Evolutionary conservation across 148 eudicot species (phyloP).

Genomic region (Oxyria digyna): DNA sequence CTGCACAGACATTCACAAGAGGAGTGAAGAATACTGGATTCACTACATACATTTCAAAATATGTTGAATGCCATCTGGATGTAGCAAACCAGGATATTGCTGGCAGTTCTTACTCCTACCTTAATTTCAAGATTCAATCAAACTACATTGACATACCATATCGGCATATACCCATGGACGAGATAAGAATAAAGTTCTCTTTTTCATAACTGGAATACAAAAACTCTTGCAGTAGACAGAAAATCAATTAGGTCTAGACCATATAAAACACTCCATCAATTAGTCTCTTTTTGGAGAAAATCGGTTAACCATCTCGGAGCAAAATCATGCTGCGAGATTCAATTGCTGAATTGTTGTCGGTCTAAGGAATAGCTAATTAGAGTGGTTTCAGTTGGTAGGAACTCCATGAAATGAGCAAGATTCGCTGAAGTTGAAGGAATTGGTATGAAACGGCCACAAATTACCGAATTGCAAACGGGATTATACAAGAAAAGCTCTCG

Average conservation of each 20-base stretch:
- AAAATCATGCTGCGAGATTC: background rate
- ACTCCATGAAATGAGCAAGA: background rate
- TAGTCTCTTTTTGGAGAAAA: background rate
- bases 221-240: background rate
- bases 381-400: too few relatives aligned
- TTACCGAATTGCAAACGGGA: constrained; percentile 3
- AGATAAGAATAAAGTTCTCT: background rate
- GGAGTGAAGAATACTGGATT: constrained; percentile 3
- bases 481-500: background rate
- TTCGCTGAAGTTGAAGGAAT: background rate
- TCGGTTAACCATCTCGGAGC: background rate
- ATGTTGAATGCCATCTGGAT: background rate
- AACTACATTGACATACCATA: background rate
- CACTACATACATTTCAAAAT: background rate
- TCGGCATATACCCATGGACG: too few relatives aligned
- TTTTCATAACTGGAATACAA: too few relatives aligned
- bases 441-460: background rate
- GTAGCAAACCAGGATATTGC: background rate
- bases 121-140: background rate
- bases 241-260: background rate
- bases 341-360: background rate
- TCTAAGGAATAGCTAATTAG: background rate
- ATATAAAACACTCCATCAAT: background rate
- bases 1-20: constrained; percentile 35
- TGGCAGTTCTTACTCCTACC: constrained; percentile 1